Conservation (phyloP, 2,329 filamentous ascomycete genomes). For the Talaromyces sp. region DNA sequence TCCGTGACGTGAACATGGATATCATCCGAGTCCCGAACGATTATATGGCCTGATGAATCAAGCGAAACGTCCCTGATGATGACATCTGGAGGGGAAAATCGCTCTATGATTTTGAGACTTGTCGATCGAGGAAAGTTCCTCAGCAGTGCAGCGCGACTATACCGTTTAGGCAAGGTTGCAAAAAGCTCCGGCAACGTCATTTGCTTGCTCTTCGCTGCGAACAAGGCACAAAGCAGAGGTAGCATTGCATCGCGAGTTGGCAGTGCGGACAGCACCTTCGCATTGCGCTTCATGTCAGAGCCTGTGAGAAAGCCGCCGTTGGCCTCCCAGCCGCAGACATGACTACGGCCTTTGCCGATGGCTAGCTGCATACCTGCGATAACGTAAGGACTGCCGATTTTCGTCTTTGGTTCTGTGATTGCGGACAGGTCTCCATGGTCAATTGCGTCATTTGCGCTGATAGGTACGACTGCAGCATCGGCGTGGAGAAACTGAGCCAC, state of each 20-base stretch:
- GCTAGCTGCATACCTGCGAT: constrained; percentile 34
- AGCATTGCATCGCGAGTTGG: constrained; percentile 33
- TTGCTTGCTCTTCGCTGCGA: constrained; percentile 26
- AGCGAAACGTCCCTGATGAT: constrained; percentile 18
- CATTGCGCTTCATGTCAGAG: constrained; percentile 29
- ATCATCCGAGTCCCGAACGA: not conserved
- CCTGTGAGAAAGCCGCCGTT: constrained; percentile 35
- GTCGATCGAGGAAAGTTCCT: constrained; percentile 32
- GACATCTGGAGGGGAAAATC: constrained; percentile 27
- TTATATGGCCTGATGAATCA: constrained; percentile 11
- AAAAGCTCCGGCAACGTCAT: constrained; percentile 29
- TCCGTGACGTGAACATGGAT: not conserved
- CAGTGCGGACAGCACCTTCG: constrained; percentile 28
- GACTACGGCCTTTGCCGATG: constrained; percentile 25
- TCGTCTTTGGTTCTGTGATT: constrained; percentile 30
- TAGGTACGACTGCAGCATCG: constrained; percentile 32
- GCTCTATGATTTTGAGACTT: constrained; percentile 30
- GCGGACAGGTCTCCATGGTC: constrained; percentile 28
- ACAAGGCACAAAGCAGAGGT: constrained; percentile 30
- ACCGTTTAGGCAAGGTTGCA: constrained; percentile 27
- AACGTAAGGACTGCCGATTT: constrained; percentile 35
- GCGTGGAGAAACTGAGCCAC: constrained; percentile 30
- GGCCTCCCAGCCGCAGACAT: constrained; percentile 34
- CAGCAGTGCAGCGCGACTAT: constrained; percentile 30
- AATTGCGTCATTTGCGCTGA: constrained; percentile 34